A percentile compares a stretch with the other conserved stretches of the same genome.
phyloP scores from a whole-genome alignment of 495 filamentous ascomycete genomes.

The Parmelia sp. region DNA sequence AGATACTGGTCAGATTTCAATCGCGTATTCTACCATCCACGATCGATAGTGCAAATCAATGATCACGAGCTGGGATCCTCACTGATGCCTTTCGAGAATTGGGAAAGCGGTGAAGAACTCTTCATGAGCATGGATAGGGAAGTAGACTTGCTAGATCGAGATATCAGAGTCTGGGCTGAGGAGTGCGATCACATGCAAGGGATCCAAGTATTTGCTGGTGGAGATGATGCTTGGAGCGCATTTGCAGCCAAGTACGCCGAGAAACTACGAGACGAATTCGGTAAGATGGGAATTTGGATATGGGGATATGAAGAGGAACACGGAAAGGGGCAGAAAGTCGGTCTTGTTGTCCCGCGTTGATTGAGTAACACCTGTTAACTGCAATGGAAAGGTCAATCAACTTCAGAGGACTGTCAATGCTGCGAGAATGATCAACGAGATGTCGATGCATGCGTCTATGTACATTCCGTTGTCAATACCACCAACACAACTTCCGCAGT shows the following conservation, averaged over 20 bases:
- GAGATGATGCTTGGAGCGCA: slow-evolving; percentile 92
- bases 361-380: slow-evolving; percentile 2
- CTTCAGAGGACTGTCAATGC: slow-evolving; percentile 58
- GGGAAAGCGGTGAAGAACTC: slow-evolving; percentile 71
- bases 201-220: slow-evolving; percentile 68
- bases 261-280: slow-evolving; percentile 78
- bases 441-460: slow-evolving; percentile 64
- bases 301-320: slow-evolving; percentile 67
- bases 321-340: slow-evolving; percentile 45
- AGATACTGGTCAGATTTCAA: slow-evolving; percentile 97
- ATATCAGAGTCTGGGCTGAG: slow-evolving; percentile 79
- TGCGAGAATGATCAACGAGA: slow-evolving; percentile 58
- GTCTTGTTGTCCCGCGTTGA: slow-evolving; percentile 6
- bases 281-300: slow-evolving; percentile 76
- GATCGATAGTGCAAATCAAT: slow-evolving; percentile 79
- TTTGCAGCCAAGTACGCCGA: slow-evolving; percentile 78
- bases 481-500: slow-evolving; percentile 49
- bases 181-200: slow-evolving; percentile 91
- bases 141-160: slow-evolving; percentile 79
- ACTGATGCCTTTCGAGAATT: slow-evolving; percentile 77
- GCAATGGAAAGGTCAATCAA: slow-evolving; percentile 39
- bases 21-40: slow-evolving; percentile 84
- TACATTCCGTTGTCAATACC: slow-evolving; percentile 71
- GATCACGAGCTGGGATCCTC: slow-evolving; percentile 75
- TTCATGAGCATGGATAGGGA: slow-evolving; percentile 78